These are phyloP conservation scores for Sabuloglossum arenarium DNA, from an alignment of 495 filamentous ascomycete species.

Conservation along the genomic window DNA sequence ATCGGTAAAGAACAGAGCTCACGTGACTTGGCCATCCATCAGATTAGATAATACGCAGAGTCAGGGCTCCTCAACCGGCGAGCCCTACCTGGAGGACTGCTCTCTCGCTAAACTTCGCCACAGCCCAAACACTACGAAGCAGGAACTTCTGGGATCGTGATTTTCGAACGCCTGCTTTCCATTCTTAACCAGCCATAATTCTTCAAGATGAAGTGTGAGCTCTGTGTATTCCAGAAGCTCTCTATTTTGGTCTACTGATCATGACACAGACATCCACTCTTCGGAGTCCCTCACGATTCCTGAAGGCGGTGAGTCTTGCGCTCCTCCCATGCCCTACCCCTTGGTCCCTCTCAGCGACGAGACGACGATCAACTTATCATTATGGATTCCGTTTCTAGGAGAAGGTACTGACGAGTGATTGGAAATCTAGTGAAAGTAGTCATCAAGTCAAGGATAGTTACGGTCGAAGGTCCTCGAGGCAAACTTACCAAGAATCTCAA, in stretches of 20 bases:
- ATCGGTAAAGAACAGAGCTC: background rate
- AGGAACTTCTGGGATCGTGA: background rate
- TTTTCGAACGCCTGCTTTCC: background rate
- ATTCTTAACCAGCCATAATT: background rate
- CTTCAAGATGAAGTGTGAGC: background rate
- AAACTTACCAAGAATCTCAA: slow-evolving; percentile 90
- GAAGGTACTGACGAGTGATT: slow-evolving; percentile 9
- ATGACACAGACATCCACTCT: slow-evolving; percentile 56
- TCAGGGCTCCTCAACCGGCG: background rate
- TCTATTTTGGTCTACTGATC: background rate
- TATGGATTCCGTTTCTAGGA: slow-evolving; percentile 3
- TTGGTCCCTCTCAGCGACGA: too few species aligned
- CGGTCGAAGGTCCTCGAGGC: slow-evolving; percentile 88
- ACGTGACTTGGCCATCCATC: background rate
- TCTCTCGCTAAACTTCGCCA: background rate
- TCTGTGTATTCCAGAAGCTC: background rate
- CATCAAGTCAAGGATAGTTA: slow-evolving; percentile 90
- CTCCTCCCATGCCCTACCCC: slow-evolving; percentile 2
- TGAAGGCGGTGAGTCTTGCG: slow-evolving; percentile 66
- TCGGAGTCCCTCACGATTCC: slow-evolving; percentile 84
- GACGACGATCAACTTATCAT: background rate
- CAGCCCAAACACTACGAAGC: background rate
- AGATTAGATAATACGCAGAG: background rate
- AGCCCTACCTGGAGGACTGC: background rate
- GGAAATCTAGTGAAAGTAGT: slow-evolving; percentile 63